Base-by-base conservation (phyloP, 306 rosid species). In the Purshia tridentata region DNA sequence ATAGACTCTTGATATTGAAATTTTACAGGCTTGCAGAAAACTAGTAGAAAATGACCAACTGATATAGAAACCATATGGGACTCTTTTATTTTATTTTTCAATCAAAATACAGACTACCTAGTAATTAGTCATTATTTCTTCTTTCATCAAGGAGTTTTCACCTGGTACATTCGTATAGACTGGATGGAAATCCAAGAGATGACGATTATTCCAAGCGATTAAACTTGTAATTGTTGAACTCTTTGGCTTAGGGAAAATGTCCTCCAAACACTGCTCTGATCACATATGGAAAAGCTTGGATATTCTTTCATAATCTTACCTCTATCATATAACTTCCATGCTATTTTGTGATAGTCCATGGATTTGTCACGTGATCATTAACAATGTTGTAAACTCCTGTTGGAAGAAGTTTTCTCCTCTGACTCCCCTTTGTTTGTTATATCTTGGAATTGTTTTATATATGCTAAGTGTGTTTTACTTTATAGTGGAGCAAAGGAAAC, bases 401-500 rank as follows among this genome's bases (percentile, higher is more conserved):
- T 48, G 57, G 57, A 8, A 48, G 45, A 67, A 67, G 19, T 49
- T 49, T 49, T 35, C 1, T 67, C 4, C 12, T 35, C 29, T 35
- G 20, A 15, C 41, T 9, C 16, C 44, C 59, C 29, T 15, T 16
- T 67, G 47, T 50, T 50, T 3, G 47, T 4, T 19, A n/a, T 4
- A 6, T 40, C 47, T 40, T 39, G 11, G 15, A 52, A 1, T 35
- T 69, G 61, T 69, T 0, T 8, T 8, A 11, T 53, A 39, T 22
- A 39, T 18, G 29, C 23, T 50, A 3, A 49, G 12, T 72, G 44
- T 73, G 65, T 57, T 62, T 65, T 70, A 51, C 19, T 74, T 56
- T 82, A 61, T 23, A 93, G 98, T 91, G 75, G 98, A 94, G 81
- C 97, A 94, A 85, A 79, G 98, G 73, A 94, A 83, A 75, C 89